A percentile compares a stretch with the other conserved stretches of the same genome.
phyloP scores from a whole-genome alignment of 257 asterid genomes.

The Scutellaria baicalensis region DNA sequence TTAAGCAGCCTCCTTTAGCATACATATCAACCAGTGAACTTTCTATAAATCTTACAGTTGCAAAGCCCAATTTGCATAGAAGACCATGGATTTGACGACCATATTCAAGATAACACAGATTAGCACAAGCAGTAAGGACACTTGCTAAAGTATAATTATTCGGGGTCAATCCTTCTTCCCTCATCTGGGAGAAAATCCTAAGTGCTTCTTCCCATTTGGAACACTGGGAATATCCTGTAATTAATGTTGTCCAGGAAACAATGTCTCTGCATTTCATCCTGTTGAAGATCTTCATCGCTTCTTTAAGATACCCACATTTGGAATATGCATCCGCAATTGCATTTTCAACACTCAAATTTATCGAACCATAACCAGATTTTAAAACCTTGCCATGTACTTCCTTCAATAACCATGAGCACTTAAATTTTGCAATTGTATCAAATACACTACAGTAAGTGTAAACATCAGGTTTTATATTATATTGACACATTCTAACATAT shows the following conservation, averaged over 20 bases:
- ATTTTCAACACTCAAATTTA: slow-evolving; percentile 27
- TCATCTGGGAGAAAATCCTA: slow-evolving; percentile 32
- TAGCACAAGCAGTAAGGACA: slow-evolving; percentile 38
- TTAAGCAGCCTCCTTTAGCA: slow-evolving; percentile 44
- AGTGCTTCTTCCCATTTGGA: slow-evolving; percentile 38
- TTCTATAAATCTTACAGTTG: slow-evolving; percentile 25
- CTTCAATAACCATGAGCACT: slow-evolving; percentile 25
- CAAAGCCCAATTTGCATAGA: slow-evolving; percentile 30
- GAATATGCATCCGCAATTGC: slow-evolving; percentile 53
- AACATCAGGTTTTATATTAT: slow-evolving; percentile 28
- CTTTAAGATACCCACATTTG: slow-evolving; percentile 41
- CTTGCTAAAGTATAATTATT: slow-evolving; percentile 38
- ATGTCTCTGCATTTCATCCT: slow-evolving; percentile 31
- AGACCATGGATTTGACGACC: slow-evolving; percentile 41
- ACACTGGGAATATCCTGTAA: slow-evolving; percentile 40
- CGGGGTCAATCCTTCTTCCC: slow-evolving; percentile 36
- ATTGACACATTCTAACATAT: slow-evolving; percentile 27
- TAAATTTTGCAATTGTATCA: slow-evolving; percentile 33
- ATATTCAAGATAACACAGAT: slow-evolving; percentile 38
- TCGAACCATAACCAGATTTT: slow-evolving; percentile 23
- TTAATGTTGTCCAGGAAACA: slow-evolving; percentile 45
- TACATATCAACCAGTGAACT: slow-evolving; percentile 53
- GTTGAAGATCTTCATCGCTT: slow-evolving; percentile 33
- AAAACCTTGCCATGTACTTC: slow-evolving; percentile 46
- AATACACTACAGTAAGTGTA: slow-evolving; percentile 50